Evolutionary conservation across 225 moss, liverwort and hornwort genomes (phyloP).

Genomic region (Ulota crispa): DNA sequence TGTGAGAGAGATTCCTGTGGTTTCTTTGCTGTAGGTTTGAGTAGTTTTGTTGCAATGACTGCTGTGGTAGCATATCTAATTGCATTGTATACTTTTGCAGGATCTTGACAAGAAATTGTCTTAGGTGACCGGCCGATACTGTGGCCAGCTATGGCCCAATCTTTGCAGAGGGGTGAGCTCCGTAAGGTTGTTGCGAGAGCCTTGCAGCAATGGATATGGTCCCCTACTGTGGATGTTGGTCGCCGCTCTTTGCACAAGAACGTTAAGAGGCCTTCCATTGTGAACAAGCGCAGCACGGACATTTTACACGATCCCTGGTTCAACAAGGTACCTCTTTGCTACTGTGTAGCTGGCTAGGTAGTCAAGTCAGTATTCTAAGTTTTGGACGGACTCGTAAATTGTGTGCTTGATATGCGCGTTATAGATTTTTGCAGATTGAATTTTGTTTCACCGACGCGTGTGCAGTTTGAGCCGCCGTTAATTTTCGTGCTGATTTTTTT

Average conservation of each 20-base stretch:
- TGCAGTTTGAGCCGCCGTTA: not conserved
- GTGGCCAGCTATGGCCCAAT: slow-evolving; percentile 53
- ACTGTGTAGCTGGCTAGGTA: not conserved
- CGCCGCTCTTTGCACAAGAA: slow-evolving; percentile 45
- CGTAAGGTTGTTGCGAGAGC: slow-evolving; percentile 54
- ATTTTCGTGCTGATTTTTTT: not conserved
- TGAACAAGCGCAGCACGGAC: slow-evolving; percentile 87
- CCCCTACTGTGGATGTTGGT: slow-evolving; percentile 34
- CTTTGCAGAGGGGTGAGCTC: slow-evolving; percentile 42
- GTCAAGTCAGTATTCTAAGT: not conserved
- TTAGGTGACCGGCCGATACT: slow-evolving; percentile 6
- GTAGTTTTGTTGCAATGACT: slow-evolving; percentile 4
- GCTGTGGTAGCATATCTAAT: slow-evolving; percentile 12
- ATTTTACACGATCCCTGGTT: slow-evolving; percentile 97
- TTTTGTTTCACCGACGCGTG: not conserved
- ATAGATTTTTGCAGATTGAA: not conserved
- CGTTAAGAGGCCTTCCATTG: slow-evolving; percentile 66
- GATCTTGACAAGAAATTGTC: slow-evolving; percentile 15
- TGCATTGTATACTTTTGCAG: slow-evolving; percentile 14
- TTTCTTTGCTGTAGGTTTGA: not conserved
- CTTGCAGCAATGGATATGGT: slow-evolving; percentile 55
- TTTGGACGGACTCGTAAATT: not conserved
- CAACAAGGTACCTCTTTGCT: slow-evolving; percentile 68
- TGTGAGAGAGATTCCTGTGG: not conserved
- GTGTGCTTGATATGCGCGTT: not conserved